A percentile compares a stretch with the other conserved stretches of the same genome.
Conservation (phyloP, 768 basidiomycete species). For the Mycena chlorophos region DNA sequence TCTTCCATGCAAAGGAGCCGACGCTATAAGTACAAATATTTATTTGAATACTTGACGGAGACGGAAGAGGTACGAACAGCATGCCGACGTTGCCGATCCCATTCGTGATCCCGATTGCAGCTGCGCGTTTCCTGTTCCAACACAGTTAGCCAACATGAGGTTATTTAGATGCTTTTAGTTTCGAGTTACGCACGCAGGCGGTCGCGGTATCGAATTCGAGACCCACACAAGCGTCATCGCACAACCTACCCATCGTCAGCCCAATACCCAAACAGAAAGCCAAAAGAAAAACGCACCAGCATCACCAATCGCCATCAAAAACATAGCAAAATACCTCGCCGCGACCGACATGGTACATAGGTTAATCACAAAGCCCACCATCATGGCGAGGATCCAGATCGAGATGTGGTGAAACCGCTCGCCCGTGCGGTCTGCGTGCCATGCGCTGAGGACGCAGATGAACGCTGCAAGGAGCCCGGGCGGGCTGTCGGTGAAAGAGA, state of each 20-base stretch:
- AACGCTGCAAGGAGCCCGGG: slow-evolving; percentile 45
- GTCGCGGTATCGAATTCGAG: slow-evolving; percentile 45
- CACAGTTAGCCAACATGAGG: background rate
- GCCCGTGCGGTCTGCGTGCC: slow-evolving; percentile 40
- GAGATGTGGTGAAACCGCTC: slow-evolving; percentile 49
- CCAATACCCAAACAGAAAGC: background rate
- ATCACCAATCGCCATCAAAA: slow-evolving; percentile 49
- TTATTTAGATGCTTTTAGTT: background rate
- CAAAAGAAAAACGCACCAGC: slow-evolving; percentile 27
- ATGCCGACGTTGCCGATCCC: slow-evolving; percentile 46
- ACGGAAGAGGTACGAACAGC: slow-evolving; percentile 37
- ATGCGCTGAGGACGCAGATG: slow-evolving; percentile 35
- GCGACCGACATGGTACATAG: slow-evolving; percentile 41
- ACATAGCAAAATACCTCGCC: slow-evolving; percentile 46
- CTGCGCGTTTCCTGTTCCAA: slow-evolving; percentile 29
- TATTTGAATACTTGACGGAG: no score
- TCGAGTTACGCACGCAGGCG: slow-evolving; percentile 37
- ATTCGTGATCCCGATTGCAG: slow-evolving; percentile 47
- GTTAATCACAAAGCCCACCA: slow-evolving; percentile 47
- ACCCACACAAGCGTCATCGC: slow-evolving; percentile 47
- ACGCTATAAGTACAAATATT: slow-evolving; percentile 27
- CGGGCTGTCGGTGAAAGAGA: no score
- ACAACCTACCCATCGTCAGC: slow-evolving; percentile 29
- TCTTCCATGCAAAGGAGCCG: slow-evolving; percentile 44
- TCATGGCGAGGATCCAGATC: slow-evolving; percentile 40